Conservation (phyloP, 805 yeast genomes). For the Clavispora vitiphila region DNA sequence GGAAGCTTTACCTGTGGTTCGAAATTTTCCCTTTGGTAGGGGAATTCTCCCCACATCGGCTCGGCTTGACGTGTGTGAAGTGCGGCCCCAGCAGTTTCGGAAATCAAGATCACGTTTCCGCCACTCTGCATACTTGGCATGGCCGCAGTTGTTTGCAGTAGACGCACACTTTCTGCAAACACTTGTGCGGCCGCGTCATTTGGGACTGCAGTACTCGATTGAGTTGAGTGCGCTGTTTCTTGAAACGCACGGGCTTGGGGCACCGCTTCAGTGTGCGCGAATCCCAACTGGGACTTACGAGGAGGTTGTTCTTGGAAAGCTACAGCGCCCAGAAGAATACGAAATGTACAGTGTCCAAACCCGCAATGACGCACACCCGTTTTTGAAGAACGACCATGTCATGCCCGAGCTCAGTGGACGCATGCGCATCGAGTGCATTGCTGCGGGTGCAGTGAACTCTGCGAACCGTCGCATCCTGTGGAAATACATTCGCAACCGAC, state of each 20-base stretch:
- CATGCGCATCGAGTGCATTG: constrained; percentile 42
- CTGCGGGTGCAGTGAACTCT: constrained; percentile 36
- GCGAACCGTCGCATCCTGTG: constrained; percentile 28
- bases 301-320: constrained; percentile 28
- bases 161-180: constrained; percentile 38
- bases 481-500: constrained; percentile 15
- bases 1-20: constrained; percentile 2
- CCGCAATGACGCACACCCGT: constrained; percentile 2
- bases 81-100: constrained; percentile 20
- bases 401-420: constrained; percentile 39
- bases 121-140: constrained; percentile 34
- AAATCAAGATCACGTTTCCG: constrained; percentile 12
- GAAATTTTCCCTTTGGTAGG: neutral
- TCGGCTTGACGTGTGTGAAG: constrained; percentile 27
- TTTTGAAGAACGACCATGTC: constrained; percentile 29
- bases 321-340: constrained; percentile 17
- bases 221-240: constrained; percentile 27
- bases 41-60: constrained; percentile 10
- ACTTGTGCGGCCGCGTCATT: constrained; percentile 39
- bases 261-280: constrained; percentile 23
- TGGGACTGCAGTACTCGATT: constrained; percentile 16
- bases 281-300: constrained; percentile 20
- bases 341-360: constrained; percentile 19
- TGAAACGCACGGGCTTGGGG: constrained; percentile 21
- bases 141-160: constrained; percentile 39